Base-by-base conservation (phyloP, 2,329 filamentous ascomycete species). In the Xylariomycetidae sp. region DNA sequence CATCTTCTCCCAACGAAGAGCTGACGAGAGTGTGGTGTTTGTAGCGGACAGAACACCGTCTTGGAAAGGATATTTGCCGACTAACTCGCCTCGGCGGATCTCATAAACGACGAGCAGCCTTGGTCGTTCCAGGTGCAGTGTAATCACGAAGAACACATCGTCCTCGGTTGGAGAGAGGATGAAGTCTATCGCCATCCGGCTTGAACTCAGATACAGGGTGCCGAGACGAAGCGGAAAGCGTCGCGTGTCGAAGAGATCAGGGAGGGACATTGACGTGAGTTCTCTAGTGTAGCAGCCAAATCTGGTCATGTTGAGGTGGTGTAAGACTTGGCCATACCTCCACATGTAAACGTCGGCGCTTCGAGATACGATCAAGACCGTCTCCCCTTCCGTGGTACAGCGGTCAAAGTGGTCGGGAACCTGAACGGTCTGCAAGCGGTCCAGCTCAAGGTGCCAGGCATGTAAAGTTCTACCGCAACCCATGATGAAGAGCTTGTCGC, bases 1-100 rank as follows among this genome's bases (percentile, higher is more conserved):
- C 13, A 51, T 31, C 27, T 56, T 56, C 38, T 55, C 49, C 52
- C 51, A 56, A 7, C 42, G 47, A 2, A 57, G 33, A 22, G 48
- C 41, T 2, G 43, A 45, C 15, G 30, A 23, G 17, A 41, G 39
- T n/a, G 34, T 39, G 25, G 44, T 47, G 16, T 37, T 44, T 7
- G 36, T 30, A 15, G 35, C 29, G 7, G 37, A 43, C 25, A 43
- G 43, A 14, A 42, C 38, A n/a, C 40, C 30, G 14, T 46, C 37
- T 5, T 42, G 35, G 29, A 48, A 30, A 8, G 34, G 19, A 20
- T 53, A 50, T 8, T 46, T 49, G 17, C 25, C 49, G n/a, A 23
- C 25, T 13, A 47, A 23, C n/a, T 40, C 29, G 7, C 46, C 47
- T 10, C 44, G 24, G n/a, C 34, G 32, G 28, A 53, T 41, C 34